Base-by-base conservation (phyloP, 2,329 filamentous ascomycete species). In the Paramyrothecium sp. region DNA sequence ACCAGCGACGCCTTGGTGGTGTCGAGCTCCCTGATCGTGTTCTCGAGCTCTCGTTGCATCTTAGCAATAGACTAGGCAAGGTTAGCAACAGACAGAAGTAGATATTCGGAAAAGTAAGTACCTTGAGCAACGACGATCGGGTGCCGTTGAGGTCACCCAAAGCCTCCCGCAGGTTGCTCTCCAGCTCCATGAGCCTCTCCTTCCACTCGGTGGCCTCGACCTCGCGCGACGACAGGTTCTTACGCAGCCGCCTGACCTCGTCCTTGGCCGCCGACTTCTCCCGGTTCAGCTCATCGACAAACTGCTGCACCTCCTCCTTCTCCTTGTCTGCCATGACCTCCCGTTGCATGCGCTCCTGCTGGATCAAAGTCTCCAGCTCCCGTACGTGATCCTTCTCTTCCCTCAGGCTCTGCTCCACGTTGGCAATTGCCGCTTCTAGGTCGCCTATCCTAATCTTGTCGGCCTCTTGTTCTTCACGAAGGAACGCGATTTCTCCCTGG, bases 391-490 rank as follows among this genome's bases (percentile, higher is more conserved):
- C 93, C 72, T 89, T 90, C 72, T 97, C 92, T 54, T 95, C 92
- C 56, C 89, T 85, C n/a, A 97, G 78, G 52, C 80, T 85, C 67
- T 92, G 86, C 70, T 96, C 90, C n/a, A 87, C 84, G 56, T 86
- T 89, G 65, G 91, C 90, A 41, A 97, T 77, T 16, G 89, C 87
- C 10, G 91, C 90, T 69, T 98, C 93, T 8, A 98, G 81, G 68
- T 98, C 92, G 41, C 94, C 92, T 67, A 99, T 98, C 74, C 92
- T 93, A 71, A 99, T 96, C 81, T 99, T 99, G 78, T 99, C 95
- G 19, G 85, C 86, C 74, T 99, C 95, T 73, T 99, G 95, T 77
- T 99, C 95, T 70, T 99, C 95, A 2, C 95, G 88, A 53, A 99
- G 74, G 81, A 99, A 99, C 1, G 91, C 88, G 73, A 98, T 96